Evolutionary conservation across 768 basidiomycete species (phyloP).

Genomic region (Termitomyces sp.): DNA sequence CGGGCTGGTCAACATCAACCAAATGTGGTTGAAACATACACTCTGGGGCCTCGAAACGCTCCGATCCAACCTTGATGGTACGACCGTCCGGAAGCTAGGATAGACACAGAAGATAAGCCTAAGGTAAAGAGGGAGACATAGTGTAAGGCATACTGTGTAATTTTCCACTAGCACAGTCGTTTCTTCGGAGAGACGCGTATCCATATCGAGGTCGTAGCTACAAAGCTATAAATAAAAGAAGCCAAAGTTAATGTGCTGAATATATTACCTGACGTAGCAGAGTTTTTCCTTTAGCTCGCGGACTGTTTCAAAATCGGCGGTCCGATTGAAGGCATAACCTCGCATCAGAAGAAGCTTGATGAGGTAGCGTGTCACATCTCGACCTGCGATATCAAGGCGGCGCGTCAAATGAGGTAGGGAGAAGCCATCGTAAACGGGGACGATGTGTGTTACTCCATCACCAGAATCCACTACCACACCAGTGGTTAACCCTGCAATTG

Average conservation of each 20-base stretch:
- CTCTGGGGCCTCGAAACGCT: conserved; percentile 98
- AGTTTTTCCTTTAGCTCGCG: conserved; percentile 98
- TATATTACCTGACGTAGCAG: conserved; percentile 86
- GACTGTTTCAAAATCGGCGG: conserved; percentile 99
- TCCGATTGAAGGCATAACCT: conserved; percentile 99
- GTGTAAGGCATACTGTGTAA: conserved; percentile 70
- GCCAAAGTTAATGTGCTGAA: background rate
- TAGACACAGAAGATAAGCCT: background rate
- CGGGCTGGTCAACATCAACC: conserved; percentile 95
- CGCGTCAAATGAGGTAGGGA: conserved; percentile 92
- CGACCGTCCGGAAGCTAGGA: conserved; percentile 89
- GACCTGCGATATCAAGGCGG: conserved; percentile 94
- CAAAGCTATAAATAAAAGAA: background rate
- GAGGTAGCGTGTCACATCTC: conserved; percentile 96
- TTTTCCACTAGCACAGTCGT: conserved; percentile 95
- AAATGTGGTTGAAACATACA: conserved; percentile 99
- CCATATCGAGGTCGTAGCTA: conserved; percentile 95
- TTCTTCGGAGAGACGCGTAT: conserved; percentile 89
- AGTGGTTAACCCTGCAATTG: conserved; percentile 77
- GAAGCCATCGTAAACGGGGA: conserved; percentile 97
- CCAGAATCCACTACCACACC: conserved; percentile 99
- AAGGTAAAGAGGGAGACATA: background rate
- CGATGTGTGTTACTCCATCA: conserved; percentile 98
- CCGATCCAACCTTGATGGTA: conserved; percentile 94
- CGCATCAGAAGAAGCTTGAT: conserved; percentile 99